Percentiles rank a stretch among this genome's conserved stretches.
Evolutionary conservation across 2,329 filamentous ascomycete genomes (phyloP).

Genomic region (Apiospora phragmitis): DNA sequence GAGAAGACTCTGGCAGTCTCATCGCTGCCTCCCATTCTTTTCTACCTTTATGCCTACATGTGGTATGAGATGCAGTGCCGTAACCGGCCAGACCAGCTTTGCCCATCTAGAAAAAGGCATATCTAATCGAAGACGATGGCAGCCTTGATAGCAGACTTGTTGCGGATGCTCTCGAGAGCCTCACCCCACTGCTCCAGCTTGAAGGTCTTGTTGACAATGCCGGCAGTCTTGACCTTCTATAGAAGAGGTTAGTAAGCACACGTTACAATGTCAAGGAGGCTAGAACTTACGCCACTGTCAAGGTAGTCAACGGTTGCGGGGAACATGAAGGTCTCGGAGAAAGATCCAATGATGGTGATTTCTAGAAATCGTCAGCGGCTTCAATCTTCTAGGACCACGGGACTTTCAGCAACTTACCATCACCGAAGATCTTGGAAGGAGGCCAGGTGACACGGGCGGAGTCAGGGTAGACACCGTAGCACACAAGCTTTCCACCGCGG

Average conservation of each 20-base stretch:
- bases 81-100: not conserved
- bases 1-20: not conserved
- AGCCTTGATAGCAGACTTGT: conserved; percentile 74
- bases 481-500: conserved; percentile 69
- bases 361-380: conserved; percentile 37
- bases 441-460: conserved; percentile 65
- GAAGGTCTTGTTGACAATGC: conserved; percentile 74
- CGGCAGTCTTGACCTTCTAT: conserved; percentile 58
- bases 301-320: conserved; percentile 54
- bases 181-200: conserved; percentile 72
- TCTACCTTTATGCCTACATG: not conserved
- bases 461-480: conserved; percentile 70
- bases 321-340: conserved; percentile 75
- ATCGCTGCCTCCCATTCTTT: not conserved
- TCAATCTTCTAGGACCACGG: not conserved
- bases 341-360: conserved; percentile 72
- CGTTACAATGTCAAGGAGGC: not conserved
- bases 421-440: conserved; percentile 69
- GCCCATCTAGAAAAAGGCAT: not conserved
- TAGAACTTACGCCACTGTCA: conserved; percentile 43
- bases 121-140: conserved; percentile 67
- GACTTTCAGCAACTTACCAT: conserved; percentile 18
- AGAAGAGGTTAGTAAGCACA: not conserved
- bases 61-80: no score
- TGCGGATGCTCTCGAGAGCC: conserved; percentile 68